Conservation (phyloP, 106 monocot species). For the Iris macrosiphon region DNA sequence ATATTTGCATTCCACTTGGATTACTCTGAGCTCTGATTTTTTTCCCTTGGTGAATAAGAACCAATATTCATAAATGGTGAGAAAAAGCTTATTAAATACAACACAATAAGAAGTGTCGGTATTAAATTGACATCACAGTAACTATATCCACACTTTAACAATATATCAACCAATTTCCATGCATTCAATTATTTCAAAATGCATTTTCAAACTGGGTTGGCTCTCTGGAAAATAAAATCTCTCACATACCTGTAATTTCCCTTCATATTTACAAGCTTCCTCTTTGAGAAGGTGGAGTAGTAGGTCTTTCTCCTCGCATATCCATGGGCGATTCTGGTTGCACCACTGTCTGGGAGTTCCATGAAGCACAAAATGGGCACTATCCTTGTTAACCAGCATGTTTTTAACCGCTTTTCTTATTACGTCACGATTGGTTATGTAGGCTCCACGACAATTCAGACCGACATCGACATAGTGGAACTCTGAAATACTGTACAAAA, state of each 20-base stretch:
- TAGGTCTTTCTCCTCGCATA: slow-evolving; percentile 56
- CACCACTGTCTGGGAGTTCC: slow-evolving; percentile 93
- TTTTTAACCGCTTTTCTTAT: slow-evolving; percentile 24
- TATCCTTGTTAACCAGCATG: not conserved
- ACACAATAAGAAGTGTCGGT: no score
- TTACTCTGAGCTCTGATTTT: no score
- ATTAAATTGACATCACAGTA: no score
- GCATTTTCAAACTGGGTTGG: slow-evolving; percentile 72
- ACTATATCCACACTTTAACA: no score
- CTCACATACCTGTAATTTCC: slow-evolving; percentile 46
- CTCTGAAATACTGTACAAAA: slow-evolving; percentile 65
- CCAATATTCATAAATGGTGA: no score
- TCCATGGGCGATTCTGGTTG: slow-evolving; percentile 62
- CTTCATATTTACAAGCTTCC: slow-evolving; percentile 32
- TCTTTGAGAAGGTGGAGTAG: slow-evolving; percentile 37
- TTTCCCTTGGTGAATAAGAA: no score
- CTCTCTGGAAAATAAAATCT: slow-evolving; percentile 41
- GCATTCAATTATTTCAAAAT: slow-evolving; percentile 76
- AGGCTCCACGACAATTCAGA: slow-evolving; percentile 69
- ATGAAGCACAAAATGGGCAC: slow-evolving; percentile 52
- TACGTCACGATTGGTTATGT: slow-evolving; percentile 41
- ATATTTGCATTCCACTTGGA: no score
- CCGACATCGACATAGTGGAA: slow-evolving; percentile 93
- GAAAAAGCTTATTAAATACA: no score
- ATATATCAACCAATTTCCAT: slow-evolving; percentile 47